Evolutionary conservation across 441 rosid species (phyloP), one percentile per base, ranked within the genome.

Genomic region (Gossypium lobatum): DNA sequence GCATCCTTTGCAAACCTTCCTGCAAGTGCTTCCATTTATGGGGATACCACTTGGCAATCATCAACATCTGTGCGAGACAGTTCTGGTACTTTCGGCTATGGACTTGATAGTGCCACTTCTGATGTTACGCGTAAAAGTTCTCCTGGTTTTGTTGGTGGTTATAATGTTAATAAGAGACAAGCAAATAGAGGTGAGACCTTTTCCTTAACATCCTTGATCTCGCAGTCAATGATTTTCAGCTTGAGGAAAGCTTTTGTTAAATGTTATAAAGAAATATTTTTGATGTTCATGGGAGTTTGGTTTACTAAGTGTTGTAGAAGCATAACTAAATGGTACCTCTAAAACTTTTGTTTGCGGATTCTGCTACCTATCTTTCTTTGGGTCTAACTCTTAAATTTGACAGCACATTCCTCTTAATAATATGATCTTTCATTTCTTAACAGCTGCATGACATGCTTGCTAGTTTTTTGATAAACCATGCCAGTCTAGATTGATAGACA

Each of bases 151-250:
- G 89, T 90, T 84, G 92, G 91, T 74, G 93, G 91, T 78, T 95
- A 88, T 87, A 88, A 86, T 77, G 90, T 89, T 87, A 90, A 86
- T 82, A 93, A 91, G 85, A 89, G 98, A 85, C 92, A 92, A 79
- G 46, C 94, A 83, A 91, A 81, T 90, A 87, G 98, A 93, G 99
- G 99, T 95, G 82, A 80, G 70, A 34, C 52, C 60, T 70, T 25
- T 77, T 26, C 23, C 80, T 61, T 52, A 6, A 28, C 53, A 68
- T 20, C 75, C 57, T 58, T 14, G 20, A 58, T 59, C 23, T 42
- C 34, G 3, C 16, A n/a, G n/a, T 39, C 17, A 39, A 58, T 10
- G 6, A 10, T 59, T 59, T 26, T 70, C 59, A 21, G 45, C 57
- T 42, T 72, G 68, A 67, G 59, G 20, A 46, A 67, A 14, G 25